Base-by-base conservation (phyloP, 164 flowering plant species). In the Warburgia ugandensis region DNA sequence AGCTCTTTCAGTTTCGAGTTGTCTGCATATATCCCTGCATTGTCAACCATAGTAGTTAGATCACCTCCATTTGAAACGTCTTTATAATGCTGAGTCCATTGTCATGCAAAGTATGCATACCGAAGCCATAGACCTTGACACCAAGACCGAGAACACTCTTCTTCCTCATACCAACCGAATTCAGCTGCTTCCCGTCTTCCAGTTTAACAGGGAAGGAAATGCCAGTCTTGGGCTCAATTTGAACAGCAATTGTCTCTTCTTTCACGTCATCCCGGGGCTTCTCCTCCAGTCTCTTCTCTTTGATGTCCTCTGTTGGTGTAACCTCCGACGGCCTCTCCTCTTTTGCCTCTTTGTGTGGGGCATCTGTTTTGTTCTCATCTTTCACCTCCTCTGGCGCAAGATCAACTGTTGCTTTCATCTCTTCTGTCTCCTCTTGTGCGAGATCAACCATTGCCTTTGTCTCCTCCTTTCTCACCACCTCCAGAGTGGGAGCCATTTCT, bases 91-190 rank as follows among this genome's bases (percentile, higher is more conserved):
- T n/a, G n/a, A n/a, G n/a, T n/a, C n/a, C n/a, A 44, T 7, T 23
- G 12, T 21, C n/a, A 44, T 23, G 9, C 14, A 44, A 13, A 16
- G 5, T 13, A 27, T 0, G 31, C 35, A 38, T 78, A 76, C 87
- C 88, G 50, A 77, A 81, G 46, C 60, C 74, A 37, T 78, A 77
- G 21, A 81, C 66, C 67, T 81, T 81, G 69, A 81, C 48, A 27
- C 73, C 69, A 14, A 75, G 0, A 48, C 82, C 84, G 21, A 79
- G 66, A 56, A 82, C 64, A 45, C 60, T 59, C 53, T 77, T 82
- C 68, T 72, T 82, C 63, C 84, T 75, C 65, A 77, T 6, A 35
- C 84, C 88, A 36, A 73, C 66, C 31, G 77, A 30, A 27, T 54
- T 62, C 58, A 78, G 64, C 57, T 55, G 63, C 73, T 73, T 75